phyloP scores from a whole-genome alignment of 352 stramenopile genomes.

The Globisporangium sylvaticum region DNA sequence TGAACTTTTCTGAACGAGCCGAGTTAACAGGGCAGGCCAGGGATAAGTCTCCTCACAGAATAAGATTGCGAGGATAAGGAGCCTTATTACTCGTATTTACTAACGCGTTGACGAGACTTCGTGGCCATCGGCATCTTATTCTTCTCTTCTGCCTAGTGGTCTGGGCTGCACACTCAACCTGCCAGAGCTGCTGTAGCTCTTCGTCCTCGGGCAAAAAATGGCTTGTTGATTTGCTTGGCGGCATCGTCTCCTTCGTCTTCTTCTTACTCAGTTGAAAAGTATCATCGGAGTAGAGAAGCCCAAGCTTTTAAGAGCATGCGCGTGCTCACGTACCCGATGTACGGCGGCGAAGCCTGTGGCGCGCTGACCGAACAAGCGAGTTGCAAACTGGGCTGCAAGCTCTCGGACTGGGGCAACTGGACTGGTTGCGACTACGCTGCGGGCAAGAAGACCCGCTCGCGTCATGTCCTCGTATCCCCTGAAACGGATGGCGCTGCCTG shows the following conservation, averaged over 20 bases:
- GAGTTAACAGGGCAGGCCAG: not conserved
- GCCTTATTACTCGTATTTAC: no score
- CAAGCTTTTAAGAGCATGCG: slow-evolving; percentile 1
- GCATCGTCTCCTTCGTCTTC: not conserved
- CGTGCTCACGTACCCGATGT: slow-evolving; percentile 28
- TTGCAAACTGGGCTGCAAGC: slow-evolving; percentile 47
- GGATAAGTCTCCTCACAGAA: not conserved
- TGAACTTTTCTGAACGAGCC: no score
- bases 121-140: not conserved
- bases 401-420: slow-evolving; percentile 44
- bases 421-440: slow-evolving; percentile 44
- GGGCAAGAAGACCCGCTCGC: slow-evolving; percentile 35
- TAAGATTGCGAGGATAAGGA: not conserved
- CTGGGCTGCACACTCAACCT: not conserved
- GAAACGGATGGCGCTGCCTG: slow-evolving; percentile 25
- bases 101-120: no score
- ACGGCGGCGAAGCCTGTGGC: slow-evolving; percentile 28
- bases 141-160: not conserved
- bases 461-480: slow-evolving; percentile 31
- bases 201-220: not conserved
- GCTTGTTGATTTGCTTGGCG: not conserved
- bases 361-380: slow-evolving; percentile 16
- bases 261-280: not conserved
- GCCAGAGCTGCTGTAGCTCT: not conserved
- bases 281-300: not conserved